Evolutionary conservation across 306 rosid species (phyloP), one percentile per base, ranked within the genome.

Genomic region (Cotoneaster glaucophyllus): DNA sequence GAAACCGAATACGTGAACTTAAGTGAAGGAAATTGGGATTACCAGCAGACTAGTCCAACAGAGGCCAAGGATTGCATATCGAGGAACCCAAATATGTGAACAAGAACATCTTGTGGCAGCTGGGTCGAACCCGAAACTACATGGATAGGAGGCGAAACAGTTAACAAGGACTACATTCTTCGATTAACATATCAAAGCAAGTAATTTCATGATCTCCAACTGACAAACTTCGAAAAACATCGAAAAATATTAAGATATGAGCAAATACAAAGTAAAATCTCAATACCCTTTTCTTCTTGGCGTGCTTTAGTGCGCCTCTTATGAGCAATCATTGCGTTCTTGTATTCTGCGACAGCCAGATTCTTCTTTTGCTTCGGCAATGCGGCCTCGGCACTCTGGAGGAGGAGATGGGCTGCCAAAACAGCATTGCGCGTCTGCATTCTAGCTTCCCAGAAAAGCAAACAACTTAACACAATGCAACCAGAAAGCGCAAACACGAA

Each of bases 301-400:
- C 62, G 86, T 45, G 86, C 76, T 84, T 90, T 92, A 79, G 56
- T 18, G 50, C 88, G 86, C 74, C 97, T 89, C 84, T 87, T 94
- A 57, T 87, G 88, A 85, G 89, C 86, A 71, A 94, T 85, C 84
- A 92, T 94, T 29, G 97, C 90, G 18, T 85, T 88, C 84, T 88
- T 94, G 79, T 82, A 94, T 82, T 91, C 97, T 32, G 81, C 81
- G 28, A 85, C 74, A 52, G 91, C 96, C 71, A 82, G 71, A 79
- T 84, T 88, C 84, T 75, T 90, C 84, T 92, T 94, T 73, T 90
- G 96, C 81, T 88, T 91, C 6, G 97, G 98, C 62, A 91, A 76
- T 4, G 83, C 69, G 75, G 85, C 92, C 79, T 92, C 92, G 28
- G 81, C 96, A 64, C 90, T 88, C 70, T 86, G 96, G 73, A 86